A percentile compares a stretch with the other conserved stretches of the same genome.
Evolutionary conservation across 306 rosid genomes (phyloP).

Genomic region (Lathyrus aphaca): DNA sequence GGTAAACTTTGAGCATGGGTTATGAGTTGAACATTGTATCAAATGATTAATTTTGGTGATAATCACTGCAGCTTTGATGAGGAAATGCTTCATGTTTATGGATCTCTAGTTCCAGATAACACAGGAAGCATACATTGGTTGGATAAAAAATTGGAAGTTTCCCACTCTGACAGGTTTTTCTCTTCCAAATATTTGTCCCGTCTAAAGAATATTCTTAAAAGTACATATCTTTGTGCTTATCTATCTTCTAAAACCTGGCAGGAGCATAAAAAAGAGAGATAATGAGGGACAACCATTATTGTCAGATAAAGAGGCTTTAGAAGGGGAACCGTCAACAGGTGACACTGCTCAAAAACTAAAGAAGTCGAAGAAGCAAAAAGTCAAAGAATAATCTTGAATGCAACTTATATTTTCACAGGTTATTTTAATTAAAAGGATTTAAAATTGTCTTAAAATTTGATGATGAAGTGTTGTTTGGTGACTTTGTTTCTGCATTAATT

Average conservation of each 20-base stretch:
- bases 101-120: conserved; percentile 65
- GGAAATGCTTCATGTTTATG: conserved; percentile 69
- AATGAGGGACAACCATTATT: conserved; percentile 42
- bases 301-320: conserved; percentile 37
- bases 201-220: conserved; percentile 2
- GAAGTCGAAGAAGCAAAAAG: conserved; percentile 51
- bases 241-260: conserved; percentile 30
- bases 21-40: conserved; percentile 25
- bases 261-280: conserved; percentile 58
- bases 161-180: conserved; percentile 53
- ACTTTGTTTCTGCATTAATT: conserved; percentile 16
- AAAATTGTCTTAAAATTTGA: conserved; percentile 5
- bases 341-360: conserved; percentile 41
- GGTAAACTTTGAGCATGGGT: not conserved
- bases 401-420: conserved; percentile 38
- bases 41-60: conserved; percentile 27
- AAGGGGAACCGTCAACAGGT: conserved; percentile 32
- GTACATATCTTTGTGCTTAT: conserved; percentile 8
- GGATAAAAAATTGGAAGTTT: conserved; percentile 53
- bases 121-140: conserved; percentile 83
- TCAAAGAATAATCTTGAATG: conserved; percentile 44
- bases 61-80: conserved; percentile 72
- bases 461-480: not conserved
- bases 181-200: not conserved
- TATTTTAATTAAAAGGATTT: not conserved